Evolutionary conservation across 257 asterid species (phyloP).

Genomic region (Ligustrum vulgare): DNA sequence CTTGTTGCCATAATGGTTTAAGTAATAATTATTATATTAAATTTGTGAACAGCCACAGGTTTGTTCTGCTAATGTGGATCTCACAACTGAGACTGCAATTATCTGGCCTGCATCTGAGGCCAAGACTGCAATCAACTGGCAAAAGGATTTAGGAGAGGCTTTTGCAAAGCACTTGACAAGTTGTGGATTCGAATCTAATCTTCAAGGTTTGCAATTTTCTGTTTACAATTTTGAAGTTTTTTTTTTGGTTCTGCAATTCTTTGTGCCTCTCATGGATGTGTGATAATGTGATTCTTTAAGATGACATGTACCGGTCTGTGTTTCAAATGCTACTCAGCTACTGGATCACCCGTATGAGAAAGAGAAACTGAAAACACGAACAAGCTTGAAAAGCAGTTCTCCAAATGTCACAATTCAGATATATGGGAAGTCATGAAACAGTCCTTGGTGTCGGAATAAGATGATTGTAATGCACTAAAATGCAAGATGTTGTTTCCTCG

Average conservation of each 20-base stretch:
- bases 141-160: constrained; percentile 76
- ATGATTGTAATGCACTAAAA: neutral
- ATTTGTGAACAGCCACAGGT: constrained; percentile 76
- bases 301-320: neutral
- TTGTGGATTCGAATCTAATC: constrained; percentile 78
- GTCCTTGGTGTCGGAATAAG: neutral
- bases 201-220: constrained; percentile 56
- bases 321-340: constrained; percentile 15
- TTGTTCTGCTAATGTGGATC: constrained; percentile 89
- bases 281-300: constrained; percentile 8
- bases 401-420: neutral
- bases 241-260: constrained; percentile 4
- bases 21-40: constrained; percentile 20
- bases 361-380: neutral
- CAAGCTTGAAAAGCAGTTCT: neutral
- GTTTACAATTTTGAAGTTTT: constrained; percentile 19
- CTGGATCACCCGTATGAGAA: constrained; percentile 3
- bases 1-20: constrained; percentile 1
- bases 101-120: constrained; percentile 91
- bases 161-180: constrained; percentile 92
- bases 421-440: neutral
- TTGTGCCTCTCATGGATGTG: constrained; percentile 23
- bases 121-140: constrained; percentile 76
- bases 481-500: neutral
- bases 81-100: constrained; percentile 87